phyloP scores from a whole-genome alignment of 345 rosid genomes.

The Euphorbia pulcherrima region DNA sequence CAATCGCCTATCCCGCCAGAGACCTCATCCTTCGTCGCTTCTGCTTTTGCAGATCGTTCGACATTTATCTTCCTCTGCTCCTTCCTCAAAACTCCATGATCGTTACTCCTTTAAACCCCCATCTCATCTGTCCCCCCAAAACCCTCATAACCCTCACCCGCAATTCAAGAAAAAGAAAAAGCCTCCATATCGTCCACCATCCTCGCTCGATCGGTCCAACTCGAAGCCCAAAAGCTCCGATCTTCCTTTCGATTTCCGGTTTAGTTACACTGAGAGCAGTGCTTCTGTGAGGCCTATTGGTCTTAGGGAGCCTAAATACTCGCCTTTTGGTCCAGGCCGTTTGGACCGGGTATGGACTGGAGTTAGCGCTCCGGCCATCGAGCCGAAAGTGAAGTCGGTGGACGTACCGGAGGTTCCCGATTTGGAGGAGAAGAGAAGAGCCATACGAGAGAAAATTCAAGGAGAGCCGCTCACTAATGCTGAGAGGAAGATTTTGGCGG shows the following conservation, averaged over 20 bases:
- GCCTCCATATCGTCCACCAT: slow-evolving; percentile 79
- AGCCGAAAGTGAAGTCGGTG: slow-evolving; percentile 53
- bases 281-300: slow-evolving; percentile 72
- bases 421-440: slow-evolving; percentile 69
- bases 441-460: slow-evolving; percentile 53
- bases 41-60: slow-evolving; percentile 28
- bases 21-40: slow-evolving; percentile 18
- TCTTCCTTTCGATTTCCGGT: slow-evolving; percentile 79
- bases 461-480: slow-evolving; percentile 62
- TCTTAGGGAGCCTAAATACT: slow-evolving; percentile 86
- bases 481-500: slow-evolving; percentile 76
- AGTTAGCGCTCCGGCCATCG: slow-evolving; percentile 76
- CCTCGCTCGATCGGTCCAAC: slow-evolving; percentile 56
- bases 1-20: slow-evolving; percentile 53
- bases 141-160: slow-evolving; percentile 26
- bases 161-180: slow-evolving; percentile 38
- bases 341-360: slow-evolving; percentile 83
- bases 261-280: slow-evolving; percentile 83
- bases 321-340: slow-evolving; percentile 85
- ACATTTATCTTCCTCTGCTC: slow-evolving; percentile 34
- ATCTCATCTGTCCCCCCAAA: slow-evolving; percentile 43
- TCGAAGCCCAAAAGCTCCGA: slow-evolving; percentile 47
- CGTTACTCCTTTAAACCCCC: slow-evolving; percentile 69
- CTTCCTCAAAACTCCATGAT: slow-evolving; percentile 67
- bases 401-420: slow-evolving; percentile 61